These are phyloP conservation scores for Malania oleifera DNA, from an alignment of 164 flowering plant species.

Conservation along the genomic window DNA sequence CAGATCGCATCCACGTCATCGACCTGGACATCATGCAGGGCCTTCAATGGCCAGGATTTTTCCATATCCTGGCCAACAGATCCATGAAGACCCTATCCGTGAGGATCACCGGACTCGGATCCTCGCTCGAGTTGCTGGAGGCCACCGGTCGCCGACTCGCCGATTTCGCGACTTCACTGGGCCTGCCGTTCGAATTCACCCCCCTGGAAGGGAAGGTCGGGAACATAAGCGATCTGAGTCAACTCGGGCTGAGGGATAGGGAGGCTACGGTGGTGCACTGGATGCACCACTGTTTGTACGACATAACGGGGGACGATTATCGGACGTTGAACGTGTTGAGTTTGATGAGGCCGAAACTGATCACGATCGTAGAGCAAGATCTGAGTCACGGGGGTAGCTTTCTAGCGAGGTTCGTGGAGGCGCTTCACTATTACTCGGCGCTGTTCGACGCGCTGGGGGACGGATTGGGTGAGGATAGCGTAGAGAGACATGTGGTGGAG, in stretches of 20 bases:
- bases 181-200: constrained; percentile 71
- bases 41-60: constrained; percentile 94
- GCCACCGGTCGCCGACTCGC: constrained; percentile 75
- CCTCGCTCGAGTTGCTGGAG: constrained; percentile 51
- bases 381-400: constrained; percentile 67
- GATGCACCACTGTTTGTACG: constrained; percentile 88
- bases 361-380: constrained; percentile 83
- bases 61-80: constrained; percentile 82
- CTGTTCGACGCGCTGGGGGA: constrained; percentile 87
- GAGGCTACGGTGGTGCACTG: constrained; percentile 77
- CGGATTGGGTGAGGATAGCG: constrained; percentile 44
- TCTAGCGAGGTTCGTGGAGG: constrained; percentile 75
- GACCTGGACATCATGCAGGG: constrained; percentile 96
- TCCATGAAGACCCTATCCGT: constrained; percentile 46
- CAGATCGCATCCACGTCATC: constrained; percentile 69
- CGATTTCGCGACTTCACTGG: constrained; percentile 74
- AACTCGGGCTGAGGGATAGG: constrained; percentile 31
- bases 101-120: constrained; percentile 75
- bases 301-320: constrained; percentile 68
- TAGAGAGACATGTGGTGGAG: constrained; percentile 77
- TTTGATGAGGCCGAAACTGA: constrained; percentile 50
- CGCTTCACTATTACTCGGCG: constrained; percentile 92
- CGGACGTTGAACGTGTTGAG: constrained; percentile 48
- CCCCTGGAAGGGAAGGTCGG: constrained; percentile 72
- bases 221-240: constrained; percentile 36